Base-by-base conservation (phyloP, 208 protist species). In the Trypanosoma caninum region DNA sequence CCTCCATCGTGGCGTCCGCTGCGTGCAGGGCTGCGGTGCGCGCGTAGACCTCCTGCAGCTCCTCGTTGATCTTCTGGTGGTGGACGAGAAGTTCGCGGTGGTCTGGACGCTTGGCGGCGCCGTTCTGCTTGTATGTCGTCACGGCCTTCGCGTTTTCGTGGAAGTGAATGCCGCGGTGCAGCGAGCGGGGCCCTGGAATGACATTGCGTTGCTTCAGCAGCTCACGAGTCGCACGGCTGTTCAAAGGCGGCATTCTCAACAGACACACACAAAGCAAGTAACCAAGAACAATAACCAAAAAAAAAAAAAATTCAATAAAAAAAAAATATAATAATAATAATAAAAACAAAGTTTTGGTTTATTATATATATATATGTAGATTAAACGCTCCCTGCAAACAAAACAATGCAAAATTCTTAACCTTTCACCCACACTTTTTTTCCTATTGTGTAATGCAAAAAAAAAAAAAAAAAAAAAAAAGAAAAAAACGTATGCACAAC, bases 101-200 rank as follows among this genome's bases (percentile, higher is more conserved):
- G 51, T 89, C 80, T 8, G 68, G 47, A 7, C 76, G 72, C 53
- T 67, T 60, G 35, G 78, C 82, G 18, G 20, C 34, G 0, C 18
- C 25, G 59, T 85, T 69, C 41, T 61, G 34, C 45, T 78, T 82
- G 74, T 74, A 94, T 2, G 66, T 59, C 22, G 23, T 25, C 25
- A 77, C 69, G 37, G 78, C 65, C 2, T 54, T 40, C 14, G 65
- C 64, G 48, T 87, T 86, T n/a, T 80, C 72, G 25, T 82, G 45
- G 51, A 83, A 83, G 69, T 94, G 87, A 67, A 94, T 91, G 56
- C 87, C 87, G 47, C 87, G 87, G 63, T 94, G 87, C 8, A 94
- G 72, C 9, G 78, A 84, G 42, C 78, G 72, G 2, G 87, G 82
- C 0, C 83, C 82, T 1, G 75, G 76, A 44, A 90, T 87, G 27